Conservation (phyloP, 106 monocot genomes). For the Xerophyta viscosa region DNA sequence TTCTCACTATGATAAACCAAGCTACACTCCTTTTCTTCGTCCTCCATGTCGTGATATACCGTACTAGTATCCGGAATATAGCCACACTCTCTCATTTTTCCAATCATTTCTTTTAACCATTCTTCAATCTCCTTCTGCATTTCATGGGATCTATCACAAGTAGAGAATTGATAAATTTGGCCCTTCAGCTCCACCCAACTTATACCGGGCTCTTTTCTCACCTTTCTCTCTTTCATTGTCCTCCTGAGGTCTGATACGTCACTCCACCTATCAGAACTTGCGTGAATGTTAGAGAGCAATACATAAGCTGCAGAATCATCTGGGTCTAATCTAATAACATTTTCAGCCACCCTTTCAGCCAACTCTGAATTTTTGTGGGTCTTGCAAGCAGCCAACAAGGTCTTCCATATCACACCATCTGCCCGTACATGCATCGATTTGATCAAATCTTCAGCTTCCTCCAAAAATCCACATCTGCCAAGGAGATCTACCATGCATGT, state of each 20-base stretch:
- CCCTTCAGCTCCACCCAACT: conserved; percentile 68
- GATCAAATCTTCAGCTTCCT: conserved; percentile 56
- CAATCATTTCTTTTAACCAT: conserved; percentile 28
- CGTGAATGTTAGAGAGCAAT: conserved; percentile 56
- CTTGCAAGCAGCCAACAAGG: conserved; percentile 59
- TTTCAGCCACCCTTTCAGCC: conserved; percentile 49
- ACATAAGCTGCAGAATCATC: conserved; percentile 63
- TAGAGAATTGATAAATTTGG: conserved; percentile 51
- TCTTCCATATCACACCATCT: conserved; percentile 78
- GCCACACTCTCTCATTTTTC: conserved; percentile 39
- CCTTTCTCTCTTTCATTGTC: conserved; percentile 45
- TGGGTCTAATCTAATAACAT: conserved; percentile 47
- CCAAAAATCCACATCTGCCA: conserved; percentile 44
- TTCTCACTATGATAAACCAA: conserved; percentile 62
- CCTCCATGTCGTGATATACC: conserved; percentile 69
- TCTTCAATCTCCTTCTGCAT: conserved; percentile 29
- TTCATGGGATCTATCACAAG: conserved; percentile 32
- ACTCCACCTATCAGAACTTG: conserved; percentile 41
- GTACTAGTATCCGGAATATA: conserved; percentile 44
- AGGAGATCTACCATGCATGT: conserved; percentile 81
- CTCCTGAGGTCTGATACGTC: conserved; percentile 43
- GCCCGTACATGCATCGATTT: conserved; percentile 43
- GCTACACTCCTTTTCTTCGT: conserved; percentile 63
- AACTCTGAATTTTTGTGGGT: conserved; percentile 42
- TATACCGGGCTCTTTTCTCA: conserved; percentile 68